Conservation (phyloP, 169 alveolate species). For the Plasmodium sp. region DNA sequence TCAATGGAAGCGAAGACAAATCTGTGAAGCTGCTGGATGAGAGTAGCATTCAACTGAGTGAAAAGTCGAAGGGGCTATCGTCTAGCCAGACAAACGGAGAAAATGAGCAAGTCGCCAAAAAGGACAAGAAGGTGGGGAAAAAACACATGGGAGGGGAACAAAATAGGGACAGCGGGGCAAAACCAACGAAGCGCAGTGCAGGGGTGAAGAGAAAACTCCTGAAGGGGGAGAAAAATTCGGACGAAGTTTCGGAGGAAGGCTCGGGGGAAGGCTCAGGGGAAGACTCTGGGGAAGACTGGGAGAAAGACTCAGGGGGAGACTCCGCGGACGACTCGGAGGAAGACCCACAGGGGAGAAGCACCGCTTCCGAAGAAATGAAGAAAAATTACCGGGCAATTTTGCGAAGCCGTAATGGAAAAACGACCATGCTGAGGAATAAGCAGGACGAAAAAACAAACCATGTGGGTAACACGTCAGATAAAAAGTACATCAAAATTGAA, state of each 20-base stretch:
- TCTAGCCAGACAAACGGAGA: not conserved
- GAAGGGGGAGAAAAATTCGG: not conserved
- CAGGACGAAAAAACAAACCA: not conserved
- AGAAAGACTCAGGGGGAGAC: not conserved
- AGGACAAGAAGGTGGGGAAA: not conserved
- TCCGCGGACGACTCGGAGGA: not conserved
- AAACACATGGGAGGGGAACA: not conserved
- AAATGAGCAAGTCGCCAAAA: not conserved
- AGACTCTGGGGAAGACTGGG: not conserved
- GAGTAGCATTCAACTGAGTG: not conserved
- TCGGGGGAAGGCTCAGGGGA: not conserved
- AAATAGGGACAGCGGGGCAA: not conserved
- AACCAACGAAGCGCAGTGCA: not conserved
- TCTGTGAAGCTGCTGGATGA: not conserved
- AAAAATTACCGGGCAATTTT: conserved; percentile 46
- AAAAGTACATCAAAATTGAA: conserved; percentile 1
- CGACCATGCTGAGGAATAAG: not conserved
- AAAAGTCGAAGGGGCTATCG: not conserved
- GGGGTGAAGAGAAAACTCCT: not conserved
- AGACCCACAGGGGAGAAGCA: not conserved
- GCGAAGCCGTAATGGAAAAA: conserved; percentile 25
- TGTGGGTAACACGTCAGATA: not conserved
- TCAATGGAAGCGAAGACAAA: not conserved
- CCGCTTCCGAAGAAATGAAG: not conserved
- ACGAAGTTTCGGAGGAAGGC: not conserved